Base-by-base conservation (phyloP, 1,139 yeast species). In the Taphrina deformans region DNA sequence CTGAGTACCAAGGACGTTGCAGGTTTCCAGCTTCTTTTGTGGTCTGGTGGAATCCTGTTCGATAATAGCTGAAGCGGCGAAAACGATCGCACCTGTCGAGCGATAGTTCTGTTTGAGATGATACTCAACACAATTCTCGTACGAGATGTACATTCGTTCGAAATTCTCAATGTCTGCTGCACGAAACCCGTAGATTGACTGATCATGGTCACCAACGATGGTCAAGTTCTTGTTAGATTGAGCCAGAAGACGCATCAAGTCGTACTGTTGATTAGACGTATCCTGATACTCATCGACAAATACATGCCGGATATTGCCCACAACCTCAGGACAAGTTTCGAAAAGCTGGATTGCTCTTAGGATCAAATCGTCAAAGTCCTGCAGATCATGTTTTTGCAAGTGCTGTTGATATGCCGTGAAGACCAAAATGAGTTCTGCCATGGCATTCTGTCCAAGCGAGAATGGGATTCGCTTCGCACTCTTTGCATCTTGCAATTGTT, bases 191-290 rank as follows among this genome's bases (percentile, higher is more conserved):
- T 93, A 93, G 31, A 93, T 93, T 72, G 96, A 87, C 75, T 93
- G 98, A 75, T 93, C 97, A 0, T 97, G 96, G 72, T 93, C 99
- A 0, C 99, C 99, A 0, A 93, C 98, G 1, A 91, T 85, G 0
- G 97, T 89, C 7, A 92, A 79, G 68, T 86, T 86, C 23, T 71
- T 71, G 52, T 75, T 74, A 3, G 77, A 76, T 18, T 76, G 74
- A 0, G 89, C 85, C 69, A 92, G 80, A 23, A 79, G 77, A 68
- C 81, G 82, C 80, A 89, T 82, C 55, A 93, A 77, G 64, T 83
- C 82, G 67, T 90, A 78, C 73, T 93, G 98, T 24, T 89, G 80
- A 31, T 80, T 80, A 70, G 89, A 90, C 0, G 97, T 91, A 72
- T 93, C 99, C 76, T 93, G 99, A 71, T 89, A 93, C 74, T 93